Base-by-base conservation (phyloP, 2,329 filamentous ascomycete species). In the Chaetomium sp. region DNA sequence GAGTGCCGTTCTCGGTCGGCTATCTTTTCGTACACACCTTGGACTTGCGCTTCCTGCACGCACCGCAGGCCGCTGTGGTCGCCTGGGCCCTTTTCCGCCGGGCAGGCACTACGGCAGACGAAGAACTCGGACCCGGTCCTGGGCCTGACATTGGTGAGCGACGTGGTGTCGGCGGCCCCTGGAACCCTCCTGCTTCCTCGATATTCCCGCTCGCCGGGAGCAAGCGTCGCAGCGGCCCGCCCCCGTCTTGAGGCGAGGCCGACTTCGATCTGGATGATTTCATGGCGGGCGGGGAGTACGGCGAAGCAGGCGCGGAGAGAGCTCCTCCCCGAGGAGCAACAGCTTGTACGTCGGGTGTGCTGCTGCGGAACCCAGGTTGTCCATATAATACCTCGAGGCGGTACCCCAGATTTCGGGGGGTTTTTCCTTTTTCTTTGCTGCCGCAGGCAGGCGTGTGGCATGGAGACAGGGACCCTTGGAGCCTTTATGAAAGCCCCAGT, bases 31-130 rank as follows among this genome's bases (percentile, higher is more conserved):
- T 42, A 14, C 62, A 48, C 57, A 69, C 67, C 61, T 66, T 68
- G 36, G 66, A 68, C 51, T 69, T 69, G 55, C 66, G 64, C 46
- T 57, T 68, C 49, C 67, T 62, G 53, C 67, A 69, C 7, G 67
- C 65, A 37, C 67, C 64, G 49, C 67, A 69, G 3, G 67, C 67
- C 3, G 67, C 67, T 6, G 63, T 63, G 8, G 61, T 64, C 4
- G 63, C 59, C 48, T 62, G 58, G 9, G 56, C 56, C 47, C 57
- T 61, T 53, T 60, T 61, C 44, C 45, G 43, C 3, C 48, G 52
- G 27, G 54, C 27, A 5, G 53, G 49, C 19, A 38, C 40, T 14
- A 43, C 48, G 7, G 56, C 11, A n/a, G 38, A 42, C 10, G 35
- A n/a, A 12, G 42, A 6, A 43, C 43, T 38, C 1, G 44, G 32